These are phyloP conservation scores for Ascosphaera apis DNA, from an alignment of 2,329 filamentous ascomycete species.

Conservation along the genomic window DNA sequence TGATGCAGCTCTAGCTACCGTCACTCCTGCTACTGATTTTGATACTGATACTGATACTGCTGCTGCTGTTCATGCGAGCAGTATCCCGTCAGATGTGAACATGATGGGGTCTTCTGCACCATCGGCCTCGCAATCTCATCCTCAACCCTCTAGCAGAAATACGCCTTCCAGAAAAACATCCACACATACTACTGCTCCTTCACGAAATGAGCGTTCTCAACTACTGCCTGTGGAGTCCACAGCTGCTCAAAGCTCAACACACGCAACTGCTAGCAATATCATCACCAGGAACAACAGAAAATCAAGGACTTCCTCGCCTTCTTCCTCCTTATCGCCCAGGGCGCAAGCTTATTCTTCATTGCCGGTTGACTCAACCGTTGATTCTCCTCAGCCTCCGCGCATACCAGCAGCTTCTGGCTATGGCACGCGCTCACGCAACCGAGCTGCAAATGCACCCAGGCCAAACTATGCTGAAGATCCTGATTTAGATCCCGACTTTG, in stretches of 20 bases:
- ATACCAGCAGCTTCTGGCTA: slow-evolving; percentile 48
- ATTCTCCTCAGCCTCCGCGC: slow-evolving; percentile 17
- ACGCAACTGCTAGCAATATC: slow-evolving; percentile 16
- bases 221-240: slow-evolving; percentile 3
- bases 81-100: too few species aligned
- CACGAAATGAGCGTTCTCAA: too few species aligned
- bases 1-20: too few species aligned
- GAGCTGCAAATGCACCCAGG: slow-evolving; percentile 47
- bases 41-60: too few species aligned
- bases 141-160: slow-evolving; percentile 2
- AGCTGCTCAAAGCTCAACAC: slow-evolving; percentile 6
- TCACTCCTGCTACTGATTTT: too few species aligned
- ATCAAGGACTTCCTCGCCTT: slow-evolving; percentile 22
- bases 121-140: slow-evolving; percentile 2
- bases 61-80: too few species aligned
- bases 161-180: too few species aligned
- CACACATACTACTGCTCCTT: too few species aligned
- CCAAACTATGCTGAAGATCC: slow-evolving; percentile 90
- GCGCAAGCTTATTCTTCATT: slow-evolving; percentile 4
- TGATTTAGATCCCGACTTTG: slow-evolving; percentile 78
- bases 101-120: too few species aligned
- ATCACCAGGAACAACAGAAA: too few species aligned
- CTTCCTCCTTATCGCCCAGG: slow-evolving; percentile 12
- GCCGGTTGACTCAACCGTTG: slow-evolving; percentile 13
- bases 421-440: slow-evolving; percentile 82